Evolutionary conservation across 169 alveolate genomes (phyloP).

Genomic region (Perkinsus marinus): DNA sequence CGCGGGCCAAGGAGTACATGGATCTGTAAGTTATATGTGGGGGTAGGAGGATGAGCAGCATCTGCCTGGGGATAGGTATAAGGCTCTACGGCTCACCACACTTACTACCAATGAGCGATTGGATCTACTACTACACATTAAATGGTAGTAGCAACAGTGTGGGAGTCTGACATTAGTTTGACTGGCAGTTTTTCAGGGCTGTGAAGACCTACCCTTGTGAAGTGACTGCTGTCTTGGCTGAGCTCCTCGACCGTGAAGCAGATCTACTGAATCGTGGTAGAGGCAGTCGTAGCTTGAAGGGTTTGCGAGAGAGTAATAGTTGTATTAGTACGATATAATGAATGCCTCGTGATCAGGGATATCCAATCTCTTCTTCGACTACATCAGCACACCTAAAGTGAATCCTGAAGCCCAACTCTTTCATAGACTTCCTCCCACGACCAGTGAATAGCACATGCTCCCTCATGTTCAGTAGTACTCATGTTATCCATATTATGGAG

Average conservation of each 20-base stretch:
- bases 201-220: constrained; percentile 71
- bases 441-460: not conserved
- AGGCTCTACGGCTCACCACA: constrained; percentile 55
- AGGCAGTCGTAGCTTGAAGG: constrained; percentile 26
- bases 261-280: constrained; percentile 80
- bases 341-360: constrained; percentile 29
- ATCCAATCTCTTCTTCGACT: constrained; percentile 62
- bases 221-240: constrained; percentile 68
- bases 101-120: constrained; percentile 69
- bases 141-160: constrained; percentile 22
- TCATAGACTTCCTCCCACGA: constrained; percentile 52
- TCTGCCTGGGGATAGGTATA: constrained; percentile 14
- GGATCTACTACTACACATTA: constrained; percentile 68
- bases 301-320: not conserved
- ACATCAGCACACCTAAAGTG: constrained; percentile 72
- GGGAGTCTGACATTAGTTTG: no score
- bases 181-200: constrained; percentile 34
- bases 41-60: not conserved
- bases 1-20: constrained; percentile 66
- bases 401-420: constrained; percentile 79
- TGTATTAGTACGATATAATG: not conserved
- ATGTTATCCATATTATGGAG: not conserved
- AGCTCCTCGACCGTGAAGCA: constrained; percentile 74
- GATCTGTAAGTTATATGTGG: constrained; percentile 23
- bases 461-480: not conserved